Evolutionary conservation across 176 grass and related monocot genomes (phyloP).

Genomic region (Oryza glumipatula): DNA sequence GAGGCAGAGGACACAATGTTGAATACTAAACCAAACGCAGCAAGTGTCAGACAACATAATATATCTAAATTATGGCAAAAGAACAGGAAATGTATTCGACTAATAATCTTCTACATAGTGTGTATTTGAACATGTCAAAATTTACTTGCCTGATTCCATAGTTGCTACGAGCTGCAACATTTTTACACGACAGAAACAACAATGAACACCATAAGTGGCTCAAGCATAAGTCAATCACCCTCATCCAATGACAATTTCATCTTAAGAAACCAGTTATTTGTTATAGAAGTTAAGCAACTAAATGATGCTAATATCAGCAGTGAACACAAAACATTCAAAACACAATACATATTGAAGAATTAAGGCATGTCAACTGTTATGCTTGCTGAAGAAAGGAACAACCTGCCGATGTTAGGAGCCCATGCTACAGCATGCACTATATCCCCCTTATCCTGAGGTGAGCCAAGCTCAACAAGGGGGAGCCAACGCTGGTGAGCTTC

Average conservation of each 20-base stretch:
- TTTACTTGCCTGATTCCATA: not conserved
- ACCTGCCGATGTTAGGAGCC: slow-evolving; percentile 98
- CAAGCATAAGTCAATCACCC: not conserved
- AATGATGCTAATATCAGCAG: slow-evolving; percentile 31
- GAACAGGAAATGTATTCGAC: not conserved
- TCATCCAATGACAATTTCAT: not conserved
- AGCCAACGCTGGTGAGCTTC: slow-evolving; percentile 92
- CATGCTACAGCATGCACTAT: slow-evolving; percentile 79
- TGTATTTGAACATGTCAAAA: not conserved
- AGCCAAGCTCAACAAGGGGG: slow-evolving; percentile 74
- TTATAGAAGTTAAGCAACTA: slow-evolving; percentile 4
- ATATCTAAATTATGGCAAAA: not conserved
- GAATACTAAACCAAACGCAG: not conserved
- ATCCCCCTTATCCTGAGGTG: slow-evolving; percentile 66
- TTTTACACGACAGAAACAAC: slow-evolving; percentile 1
- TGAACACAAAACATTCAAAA: slow-evolving; percentile 14
- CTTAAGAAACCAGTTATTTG: not conserved
- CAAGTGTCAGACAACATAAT: not conserved
- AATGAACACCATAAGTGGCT: not conserved
- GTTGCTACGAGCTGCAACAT: not conserved
- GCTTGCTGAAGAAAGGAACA: slow-evolving; percentile 42
- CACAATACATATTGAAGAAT: slow-evolving; percentile 1
- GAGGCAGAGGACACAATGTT: not conserved
- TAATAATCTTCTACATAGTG: not conserved
- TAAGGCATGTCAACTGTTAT: slow-evolving; percentile 13